Conservation (phyloP, 1,284 basidiomycete genomes). For the Trametes polyzona region DNA sequence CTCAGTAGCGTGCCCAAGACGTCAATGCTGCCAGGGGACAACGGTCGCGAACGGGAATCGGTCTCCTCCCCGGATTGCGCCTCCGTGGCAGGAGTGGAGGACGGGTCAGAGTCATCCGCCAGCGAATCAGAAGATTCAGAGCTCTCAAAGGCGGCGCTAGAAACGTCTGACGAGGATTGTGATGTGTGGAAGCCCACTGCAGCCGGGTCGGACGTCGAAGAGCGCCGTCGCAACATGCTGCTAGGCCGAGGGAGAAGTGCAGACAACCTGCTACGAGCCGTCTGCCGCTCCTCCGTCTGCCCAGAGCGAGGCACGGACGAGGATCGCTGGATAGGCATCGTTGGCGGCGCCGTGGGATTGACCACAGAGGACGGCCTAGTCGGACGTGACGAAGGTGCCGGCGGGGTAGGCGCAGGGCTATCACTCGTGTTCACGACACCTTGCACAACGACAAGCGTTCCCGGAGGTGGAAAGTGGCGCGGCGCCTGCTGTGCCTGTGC, state of each 20-base stretch:
- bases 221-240: slow-evolving; percentile 26
- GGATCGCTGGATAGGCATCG: slow-evolving; percentile 22
- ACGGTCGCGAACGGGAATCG: slow-evolving; percentile 33
- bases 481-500: slow-evolving; percentile 19
- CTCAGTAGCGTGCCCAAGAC: slow-evolving; percentile 81
- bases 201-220: slow-evolving; percentile 13
- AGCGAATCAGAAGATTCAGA: slow-evolving; percentile 1
- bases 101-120: neutral
- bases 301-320: slow-evolving; percentile 17
- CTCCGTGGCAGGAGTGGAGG: slow-evolving; percentile 11
- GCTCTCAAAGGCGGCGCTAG: slow-evolving; percentile 7
- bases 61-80: slow-evolving; percentile 11
- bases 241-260: slow-evolving; percentile 31
- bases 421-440: slow-evolving; percentile 81
- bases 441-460: slow-evolving; percentile 78
- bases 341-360: neutral
- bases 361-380: slow-evolving; percentile 9
- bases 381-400: slow-evolving; percentile 29
- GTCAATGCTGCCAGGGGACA: slow-evolving; percentile 76
- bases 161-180: slow-evolving; percentile 19
- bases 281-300: slow-evolving; percentile 24
- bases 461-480: slow-evolving; percentile 68
- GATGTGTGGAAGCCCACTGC: neutral
- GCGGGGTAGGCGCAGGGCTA: slow-evolving; percentile 30
- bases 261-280: slow-evolving; percentile 29